These are phyloP conservation scores for Puccinia polysora DNA, from an alignment of 1,284 basidiomycete genomes.

Conservation along the genomic window DNA sequence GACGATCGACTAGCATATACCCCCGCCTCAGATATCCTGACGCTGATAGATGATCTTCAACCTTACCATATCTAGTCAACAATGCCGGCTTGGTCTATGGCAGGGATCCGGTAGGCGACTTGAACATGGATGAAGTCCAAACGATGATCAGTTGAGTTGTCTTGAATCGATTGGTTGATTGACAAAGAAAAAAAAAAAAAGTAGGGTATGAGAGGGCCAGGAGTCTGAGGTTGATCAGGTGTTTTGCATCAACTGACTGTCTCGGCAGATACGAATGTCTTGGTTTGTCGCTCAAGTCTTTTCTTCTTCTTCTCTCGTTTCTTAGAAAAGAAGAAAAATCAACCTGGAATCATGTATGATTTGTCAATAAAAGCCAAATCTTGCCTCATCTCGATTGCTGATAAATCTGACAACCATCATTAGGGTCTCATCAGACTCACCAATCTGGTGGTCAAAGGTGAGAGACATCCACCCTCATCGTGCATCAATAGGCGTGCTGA, in stretches of 20 bases:
- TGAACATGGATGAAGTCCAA: slow-evolving; percentile 38
- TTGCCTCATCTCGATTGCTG: no score
- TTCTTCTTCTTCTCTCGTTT: background rate
- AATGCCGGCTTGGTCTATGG: slow-evolving; percentile 39
- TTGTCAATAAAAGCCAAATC: background rate
- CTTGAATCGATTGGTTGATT: no score
- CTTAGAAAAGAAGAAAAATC: background rate
- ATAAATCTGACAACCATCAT: background rate
- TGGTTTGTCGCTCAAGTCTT: slow-evolving; percentile 21
- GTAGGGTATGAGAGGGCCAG: no score
- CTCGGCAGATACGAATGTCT: slow-evolving; percentile 38
- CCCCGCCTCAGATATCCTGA: slow-evolving; percentile 58
- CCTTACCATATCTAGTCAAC: slow-evolving; percentile 20
- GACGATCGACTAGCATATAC: background rate
- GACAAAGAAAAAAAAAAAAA: no score
- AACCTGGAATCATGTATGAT: background rate
- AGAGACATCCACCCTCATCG: background rate
- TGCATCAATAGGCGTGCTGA: slow-evolving; percentile 1
- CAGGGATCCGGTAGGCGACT: slow-evolving; percentile 32
- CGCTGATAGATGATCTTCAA: slow-evolving; percentile 61
- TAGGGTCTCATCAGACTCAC: slow-evolving; percentile 41
- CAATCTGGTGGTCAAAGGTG: slow-evolving; percentile 39
- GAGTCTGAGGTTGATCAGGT: no score
- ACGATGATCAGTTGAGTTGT: slow-evolving; percentile 44
- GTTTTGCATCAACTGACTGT: no score